Base-by-base conservation (phyloP, 192 early-diverging fungal species). In the Podila clonocystis region DNA sequence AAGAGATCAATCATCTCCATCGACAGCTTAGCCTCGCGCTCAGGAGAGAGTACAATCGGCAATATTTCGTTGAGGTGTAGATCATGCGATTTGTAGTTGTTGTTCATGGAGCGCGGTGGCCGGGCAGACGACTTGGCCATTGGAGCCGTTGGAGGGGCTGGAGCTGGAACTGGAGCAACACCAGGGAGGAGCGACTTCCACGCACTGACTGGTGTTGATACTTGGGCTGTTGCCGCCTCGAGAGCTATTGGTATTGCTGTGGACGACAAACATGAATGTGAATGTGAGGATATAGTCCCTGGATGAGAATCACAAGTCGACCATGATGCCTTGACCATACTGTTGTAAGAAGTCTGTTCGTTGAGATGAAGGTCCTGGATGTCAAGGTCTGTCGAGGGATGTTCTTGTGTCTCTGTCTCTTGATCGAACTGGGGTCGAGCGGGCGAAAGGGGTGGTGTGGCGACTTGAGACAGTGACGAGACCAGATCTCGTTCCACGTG, bases 1-100 rank as follows among this genome's bases (percentile, higher is more conserved):
- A 87, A 91, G 29, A 89, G 83, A 55, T 88, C 84, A 71, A 88
- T 82, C 28, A 91, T 90, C 77, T 91, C 87, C 62, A 86, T 87
- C 2, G 85, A 86, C 50, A 91, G 76, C 36, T 80, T 72, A 41
- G 75, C 82, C 52, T 91, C 90, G 15, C 49, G 36, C 36, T 82
- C 74, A 5, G 63, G 67, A 1, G 73, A 30, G 3, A 85, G 70
- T 12, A 65, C 30, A 48, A 73, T 83, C 13, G 79, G 84, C 29
- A 82, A 50, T 30, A 63, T 49, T 19, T 74, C 72, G 22, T 60
- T 67, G 2, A 59, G 63, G 17, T 68, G 67, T 28, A 70, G 74
- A 30, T 76, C 68, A 12, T 36, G 36, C 11, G 67, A 64, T 20
- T 28, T 52, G 52, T 29, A 49, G 7, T 45, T 29, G 15, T 24